Base-by-base conservation (phyloP, 73 alveolate species). In the Stentor coeruleus region DNA sequence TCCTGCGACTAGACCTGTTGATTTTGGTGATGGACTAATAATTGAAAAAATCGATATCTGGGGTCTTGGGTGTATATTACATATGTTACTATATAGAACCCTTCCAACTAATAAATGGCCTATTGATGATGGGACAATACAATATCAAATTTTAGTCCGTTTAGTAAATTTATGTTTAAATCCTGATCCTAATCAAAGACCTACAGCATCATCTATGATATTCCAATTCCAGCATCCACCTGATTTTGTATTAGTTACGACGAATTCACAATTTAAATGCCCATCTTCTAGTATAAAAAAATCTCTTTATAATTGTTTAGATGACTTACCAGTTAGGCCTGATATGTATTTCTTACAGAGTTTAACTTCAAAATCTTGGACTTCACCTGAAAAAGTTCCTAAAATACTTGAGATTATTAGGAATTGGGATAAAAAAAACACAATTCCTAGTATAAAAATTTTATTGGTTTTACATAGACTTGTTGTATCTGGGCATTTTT, bases 101-200 rank as follows among this genome's bases (percentile, higher is more conserved):
- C 11, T 26, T 20, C 79, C 79, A 28, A 2, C 66, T 20, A 28
- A 37, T 14, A 2, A 14, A 15, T 31, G 14, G 36, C 42, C 33
- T 20, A 20, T 20, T 28, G n/a, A 20, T 2, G 11, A 26, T 6
- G 66, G 66, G 2, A 66, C 79, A 0, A 11, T 31, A 11, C 1
- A 11, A 2, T 26, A 20, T 11, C 1, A 11, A 15, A 37, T 28
- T 37, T 15, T 66, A 26, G 26, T 11, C n/a, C 26, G 33, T 1
- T 11, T 66, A 26, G 2, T 66, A 0, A 26, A 20, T 15, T 26
- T 20, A 40, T 66, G 79, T 31, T 2, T 66, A 20, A 31, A 20
- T 1, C 42, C 79, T 20, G 33, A 66, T 2, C 79, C 79, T 66
- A 40, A 37, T 66, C 49, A 66, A 66, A 66, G 79, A 66, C 79